Percentiles rank a stretch among this genome's conserved stretches.
Conservation (phyloP, 129 eudicot genomes). For the Helianthus tuberosus region DNA sequence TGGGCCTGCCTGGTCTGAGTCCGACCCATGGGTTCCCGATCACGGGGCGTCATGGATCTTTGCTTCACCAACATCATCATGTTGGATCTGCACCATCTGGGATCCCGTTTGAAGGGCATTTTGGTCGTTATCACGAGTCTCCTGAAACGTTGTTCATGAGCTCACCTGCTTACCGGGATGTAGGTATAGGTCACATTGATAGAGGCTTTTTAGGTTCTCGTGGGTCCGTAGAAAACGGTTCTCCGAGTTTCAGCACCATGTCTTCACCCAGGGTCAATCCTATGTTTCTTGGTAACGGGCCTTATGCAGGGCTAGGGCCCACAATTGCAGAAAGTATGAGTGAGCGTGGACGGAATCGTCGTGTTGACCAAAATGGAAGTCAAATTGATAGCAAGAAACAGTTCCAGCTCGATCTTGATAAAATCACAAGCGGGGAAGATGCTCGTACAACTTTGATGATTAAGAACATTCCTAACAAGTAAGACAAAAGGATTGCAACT, state of each 20-base stretch:
- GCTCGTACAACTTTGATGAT: conserved; percentile 90
- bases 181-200: conserved; percentile 46
- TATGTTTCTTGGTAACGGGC: conserved; percentile 55
- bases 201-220: conserved; percentile 55
- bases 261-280: conserved; percentile 59
- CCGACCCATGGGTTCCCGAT: conserved; percentile 51
- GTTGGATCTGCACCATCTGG: conserved; percentile 90
- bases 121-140: conserved; percentile 55
- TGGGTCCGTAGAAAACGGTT: conserved; percentile 59
- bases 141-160: conserved; percentile 50
- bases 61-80: conserved; percentile 53
- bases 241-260: conserved; percentile 61
- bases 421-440: conserved; percentile 79
- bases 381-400: conserved; percentile 75
- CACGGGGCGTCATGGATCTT: conserved; percentile 46
- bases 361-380: conserved; percentile 51
- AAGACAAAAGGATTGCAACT: conserved; percentile 15
- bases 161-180: conserved; percentile 46
- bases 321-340: conserved; percentile 40
- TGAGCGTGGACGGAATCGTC: conserved; percentile 53
- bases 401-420: conserved; percentile 80
- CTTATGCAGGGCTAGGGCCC: conserved; percentile 46
- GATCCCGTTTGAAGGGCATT: conserved; percentile 60
- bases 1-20: conserved; percentile 35
- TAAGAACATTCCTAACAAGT: conserved; percentile 97